phyloP scores from a whole-genome alignment of 78 protist species.

The Pigoraptor vietnamica region DNA sequence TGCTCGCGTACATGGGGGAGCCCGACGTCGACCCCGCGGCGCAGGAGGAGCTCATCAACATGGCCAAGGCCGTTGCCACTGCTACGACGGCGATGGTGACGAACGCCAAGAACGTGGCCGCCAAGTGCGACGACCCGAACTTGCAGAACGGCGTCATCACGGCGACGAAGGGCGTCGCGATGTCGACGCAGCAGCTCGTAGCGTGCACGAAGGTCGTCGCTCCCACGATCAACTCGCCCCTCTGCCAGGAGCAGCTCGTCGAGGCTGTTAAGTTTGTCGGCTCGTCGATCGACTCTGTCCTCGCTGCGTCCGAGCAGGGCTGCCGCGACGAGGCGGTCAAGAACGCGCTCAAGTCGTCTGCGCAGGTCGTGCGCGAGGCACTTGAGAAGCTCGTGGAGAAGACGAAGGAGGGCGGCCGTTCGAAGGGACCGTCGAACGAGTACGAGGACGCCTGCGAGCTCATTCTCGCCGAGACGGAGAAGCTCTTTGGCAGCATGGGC shows the following conservation, averaged over 20 bases:
- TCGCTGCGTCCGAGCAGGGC: neutral
- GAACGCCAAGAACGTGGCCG: constrained; percentile 1
- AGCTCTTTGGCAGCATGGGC: neutral
- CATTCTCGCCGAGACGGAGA: neutral
- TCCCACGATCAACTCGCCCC: neutral
- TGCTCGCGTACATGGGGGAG: neutral
- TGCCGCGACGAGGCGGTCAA: neutral
- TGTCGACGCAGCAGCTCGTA: constrained; percentile 9
- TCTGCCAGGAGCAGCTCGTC: constrained; percentile 21
- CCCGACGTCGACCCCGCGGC: neutral
- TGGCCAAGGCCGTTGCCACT: constrained; percentile 6
- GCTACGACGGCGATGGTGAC: neutral
- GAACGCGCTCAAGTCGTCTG: neutral
- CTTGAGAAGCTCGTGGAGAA: neutral
- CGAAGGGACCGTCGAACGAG: neutral
- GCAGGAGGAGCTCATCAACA: neutral
- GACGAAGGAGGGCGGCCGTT: neutral
- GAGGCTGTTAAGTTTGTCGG: neutral
- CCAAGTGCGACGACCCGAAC: constrained; percentile 3
- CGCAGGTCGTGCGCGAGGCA: neutral
- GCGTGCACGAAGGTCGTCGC: constrained; percentile 1
- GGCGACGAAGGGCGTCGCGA: neutral
- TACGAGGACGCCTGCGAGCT: neutral
- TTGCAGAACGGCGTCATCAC: neutral
- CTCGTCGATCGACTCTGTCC: neutral